Conservation (phyloP, 2,329 filamentous ascomycete genomes). For the Falciphora oryzae region DNA sequence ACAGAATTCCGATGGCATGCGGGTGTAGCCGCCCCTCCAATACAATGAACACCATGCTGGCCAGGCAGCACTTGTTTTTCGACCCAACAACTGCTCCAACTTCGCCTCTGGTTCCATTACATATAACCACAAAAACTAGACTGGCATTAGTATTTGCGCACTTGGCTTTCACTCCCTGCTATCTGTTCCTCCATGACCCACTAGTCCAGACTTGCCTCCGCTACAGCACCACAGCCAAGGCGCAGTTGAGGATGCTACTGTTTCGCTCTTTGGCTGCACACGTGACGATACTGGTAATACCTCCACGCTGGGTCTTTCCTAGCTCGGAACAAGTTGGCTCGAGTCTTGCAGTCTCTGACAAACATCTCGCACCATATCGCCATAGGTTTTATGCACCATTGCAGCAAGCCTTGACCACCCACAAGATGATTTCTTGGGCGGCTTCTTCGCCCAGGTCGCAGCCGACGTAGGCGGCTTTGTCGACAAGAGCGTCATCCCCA, state of each 20-base stretch:
- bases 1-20: background rate
- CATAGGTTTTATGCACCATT: background rate
- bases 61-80: background rate
- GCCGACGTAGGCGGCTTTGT: background rate
- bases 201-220: background rate
- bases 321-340: background rate
- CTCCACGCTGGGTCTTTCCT: background rate
- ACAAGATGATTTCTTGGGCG: background rate
- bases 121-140: background rate
- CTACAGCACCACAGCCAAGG: background rate
- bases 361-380: background rate
- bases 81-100: background rate
- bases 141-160: background rate
- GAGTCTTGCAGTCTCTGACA: background rate
- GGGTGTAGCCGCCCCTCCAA: background rate
- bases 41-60: background rate
- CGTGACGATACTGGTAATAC: background rate
- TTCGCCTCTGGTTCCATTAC: background rate
- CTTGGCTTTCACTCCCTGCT: background rate
- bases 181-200: background rate
- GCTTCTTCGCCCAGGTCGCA: background rate
- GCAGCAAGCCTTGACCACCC: background rate
- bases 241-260: background rate
- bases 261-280: background rate
- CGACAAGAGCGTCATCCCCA: background rate